Percentiles rank a stretch among this genome's conserved stretches.
These are phyloP conservation scores for Myxozyma mucilagina DNA, from an alignment of 805 yeast species.

Conservation along the genomic window DNA sequence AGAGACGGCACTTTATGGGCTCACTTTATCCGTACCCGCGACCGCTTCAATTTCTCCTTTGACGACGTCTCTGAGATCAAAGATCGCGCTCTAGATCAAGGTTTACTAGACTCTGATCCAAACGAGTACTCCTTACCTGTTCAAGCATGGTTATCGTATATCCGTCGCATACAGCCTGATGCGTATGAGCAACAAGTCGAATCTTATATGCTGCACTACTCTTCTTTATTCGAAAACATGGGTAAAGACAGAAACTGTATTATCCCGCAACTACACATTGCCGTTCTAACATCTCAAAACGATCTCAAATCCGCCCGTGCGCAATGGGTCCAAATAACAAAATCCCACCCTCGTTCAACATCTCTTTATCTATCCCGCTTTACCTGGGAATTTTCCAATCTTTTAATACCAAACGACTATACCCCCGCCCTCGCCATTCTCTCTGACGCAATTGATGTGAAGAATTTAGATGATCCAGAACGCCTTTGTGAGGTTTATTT, in stretches of 20 bases:
- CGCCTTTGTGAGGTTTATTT: constrained; percentile 49
- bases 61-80: constrained; percentile 10
- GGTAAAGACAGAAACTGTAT: constrained; percentile 11
- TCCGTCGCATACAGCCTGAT: constrained; percentile 5
- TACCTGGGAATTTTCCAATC: constrained; percentile 42
- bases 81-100: constrained; percentile 19
- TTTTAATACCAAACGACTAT: constrained; percentile 36
- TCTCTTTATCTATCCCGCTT: constrained; percentile 52
- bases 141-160: constrained; percentile 19
- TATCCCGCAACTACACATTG: constrained; percentile 15
- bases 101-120: constrained; percentile 7
- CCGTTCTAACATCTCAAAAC: constrained; percentile 8
- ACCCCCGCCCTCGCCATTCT: constrained; percentile 39
- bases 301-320: constrained; percentile 7
- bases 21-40: constrained; percentile 25
- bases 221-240: background rate
- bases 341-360: constrained; percentile 41
- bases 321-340: constrained; percentile 36
- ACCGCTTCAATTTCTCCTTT: constrained; percentile 6
- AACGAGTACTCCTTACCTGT: constrained; percentile 17
- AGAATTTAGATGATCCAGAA: constrained; percentile 53
- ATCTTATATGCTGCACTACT: background rate
- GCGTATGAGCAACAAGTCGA: constrained; percentile 2
- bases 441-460: constrained; percentile 39
- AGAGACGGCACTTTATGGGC: constrained; percentile 36